These are phyloP conservation scores for Artemisia tridentata DNA, from an alignment of 129 eudicot species.

Conservation along the genomic window DNA sequence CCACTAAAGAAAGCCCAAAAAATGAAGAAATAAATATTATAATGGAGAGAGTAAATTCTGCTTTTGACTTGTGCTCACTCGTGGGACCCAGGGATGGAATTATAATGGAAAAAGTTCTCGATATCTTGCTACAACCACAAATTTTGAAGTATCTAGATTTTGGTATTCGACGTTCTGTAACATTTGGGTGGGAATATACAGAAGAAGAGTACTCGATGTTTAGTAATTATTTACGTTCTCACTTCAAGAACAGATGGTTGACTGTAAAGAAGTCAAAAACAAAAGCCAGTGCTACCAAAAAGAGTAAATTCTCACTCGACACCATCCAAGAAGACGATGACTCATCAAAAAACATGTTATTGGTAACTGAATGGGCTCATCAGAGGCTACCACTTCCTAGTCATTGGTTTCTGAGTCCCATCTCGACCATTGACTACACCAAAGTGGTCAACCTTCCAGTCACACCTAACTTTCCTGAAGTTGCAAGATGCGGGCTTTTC, in stretches of 20 bases:
- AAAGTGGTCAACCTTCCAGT: constrained; percentile 36
- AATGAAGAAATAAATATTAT: constrained; percentile 37
- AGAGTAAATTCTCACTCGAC: constrained; percentile 43
- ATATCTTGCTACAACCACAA: constrained; percentile 51
- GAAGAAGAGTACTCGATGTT: constrained; percentile 56
- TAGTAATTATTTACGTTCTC: constrained; percentile 55
- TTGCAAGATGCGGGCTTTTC: constrained; percentile 76
- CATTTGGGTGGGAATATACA: constrained; percentile 48
- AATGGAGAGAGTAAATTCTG: constrained; percentile 54
- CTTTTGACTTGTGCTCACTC: constrained; percentile 44
- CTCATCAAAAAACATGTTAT: constrained; percentile 33
- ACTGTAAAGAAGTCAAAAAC: constrained; percentile 46
- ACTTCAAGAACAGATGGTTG: constrained; percentile 79
- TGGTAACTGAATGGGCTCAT: constrained; percentile 81
- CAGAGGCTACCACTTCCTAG: constrained; percentile 84
- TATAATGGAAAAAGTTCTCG: constrained; percentile 49
- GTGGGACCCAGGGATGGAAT: constrained; percentile 61
- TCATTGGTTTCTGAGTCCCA: constrained; percentile 89
- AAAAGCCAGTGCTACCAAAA: constrained; percentile 31
- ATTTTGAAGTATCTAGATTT: constrained; percentile 59
- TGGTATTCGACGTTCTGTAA: constrained; percentile 43
- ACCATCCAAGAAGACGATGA: constrained; percentile 76
- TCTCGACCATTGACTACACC: constrained; percentile 46
- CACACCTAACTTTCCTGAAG: constrained; percentile 42
- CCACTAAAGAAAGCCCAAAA: constrained; percentile 22